Evolutionary conservation across 1,284 basidiomycete genomes (phyloP).

Genomic region (Boletus sp.): DNA sequence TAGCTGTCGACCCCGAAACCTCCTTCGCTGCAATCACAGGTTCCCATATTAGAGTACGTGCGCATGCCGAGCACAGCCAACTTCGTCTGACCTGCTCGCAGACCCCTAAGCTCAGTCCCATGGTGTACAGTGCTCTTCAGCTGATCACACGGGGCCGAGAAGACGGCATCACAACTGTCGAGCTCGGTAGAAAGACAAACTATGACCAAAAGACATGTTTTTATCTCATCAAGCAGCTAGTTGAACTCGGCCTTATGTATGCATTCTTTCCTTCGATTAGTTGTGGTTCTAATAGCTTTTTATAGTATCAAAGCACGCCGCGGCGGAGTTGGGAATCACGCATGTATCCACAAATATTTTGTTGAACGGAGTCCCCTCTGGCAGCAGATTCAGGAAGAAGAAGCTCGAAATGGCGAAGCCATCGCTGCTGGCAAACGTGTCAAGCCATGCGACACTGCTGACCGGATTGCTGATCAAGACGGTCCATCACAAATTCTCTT

Average conservation of each 20-base stretch:
- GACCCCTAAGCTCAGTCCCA: slow-evolving; percentile 76
- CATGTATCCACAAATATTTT: slow-evolving; percentile 76
- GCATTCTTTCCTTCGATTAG: slow-evolving; percentile 26
- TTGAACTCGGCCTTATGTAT: slow-evolving; percentile 72
- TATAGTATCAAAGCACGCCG: slow-evolving; percentile 69
- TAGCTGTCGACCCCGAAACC: slow-evolving; percentile 72
- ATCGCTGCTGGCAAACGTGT: slow-evolving; percentile 23
- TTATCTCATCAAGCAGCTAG: slow-evolving; percentile 75
- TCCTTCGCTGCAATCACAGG: slow-evolving; percentile 81
- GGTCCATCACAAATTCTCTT: slow-evolving; percentile 45
- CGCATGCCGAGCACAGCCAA: not conserved
- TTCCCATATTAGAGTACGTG: slow-evolving; percentile 70
- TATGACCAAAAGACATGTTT: slow-evolving; percentile 91
- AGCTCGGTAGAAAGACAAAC: slow-evolving; percentile 73
- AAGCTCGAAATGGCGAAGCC: slow-evolving; percentile 42
- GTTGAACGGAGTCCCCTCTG: slow-evolving; percentile 68
- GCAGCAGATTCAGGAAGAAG: slow-evolving; percentile 70
- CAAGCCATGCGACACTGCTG: slow-evolving; percentile 29
- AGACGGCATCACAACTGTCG: slow-evolving; percentile 72
- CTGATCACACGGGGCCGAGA: slow-evolving; percentile 79
- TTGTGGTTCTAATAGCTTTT: slow-evolving; percentile 1
- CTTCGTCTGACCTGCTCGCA: slow-evolving; percentile 31
- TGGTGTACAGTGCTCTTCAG: slow-evolving; percentile 86
- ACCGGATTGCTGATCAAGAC: slow-evolving; percentile 29
- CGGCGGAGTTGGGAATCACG: slow-evolving; percentile 73